phyloP scores from a whole-genome alignment of 495 filamentous ascomycete genomes.

The Aspergillus indologenus region DNA sequence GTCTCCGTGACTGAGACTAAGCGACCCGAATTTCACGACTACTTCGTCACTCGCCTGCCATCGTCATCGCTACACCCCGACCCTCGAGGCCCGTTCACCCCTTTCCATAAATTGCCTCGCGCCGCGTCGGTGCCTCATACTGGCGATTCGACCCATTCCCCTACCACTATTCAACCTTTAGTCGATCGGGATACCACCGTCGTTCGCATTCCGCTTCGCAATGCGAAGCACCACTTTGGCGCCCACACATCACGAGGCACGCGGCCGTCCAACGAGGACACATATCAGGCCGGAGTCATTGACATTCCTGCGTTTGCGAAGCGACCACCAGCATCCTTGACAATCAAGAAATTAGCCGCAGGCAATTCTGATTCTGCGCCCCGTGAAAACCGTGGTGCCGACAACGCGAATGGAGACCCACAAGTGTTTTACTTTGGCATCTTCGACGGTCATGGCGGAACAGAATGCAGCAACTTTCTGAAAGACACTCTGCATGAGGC shows the following conservation, averaged over 20 bases:
- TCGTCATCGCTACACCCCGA: conserved; percentile 93
- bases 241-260: conserved; percentile 73
- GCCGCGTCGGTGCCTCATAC: conserved; percentile 79
- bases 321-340: conserved; percentile 68
- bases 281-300: conserved; percentile 91
- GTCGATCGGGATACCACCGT: conserved; percentile 80
- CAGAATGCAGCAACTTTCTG: conserved; percentile 82
- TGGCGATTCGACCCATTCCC: conserved; percentile 49
- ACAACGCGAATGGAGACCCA: conserved; percentile 78
- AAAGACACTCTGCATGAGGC: conserved; percentile 82
- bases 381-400: conserved; percentile 53
- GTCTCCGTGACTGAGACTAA: conserved; percentile 14
- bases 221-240: conserved; percentile 95
- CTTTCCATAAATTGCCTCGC: conserved; percentile 76
- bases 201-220: conserved; percentile 93
- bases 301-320: conserved; percentile 90
- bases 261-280: conserved; percentile 86
- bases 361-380: conserved; percentile 20
- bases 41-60: conserved; percentile 94
- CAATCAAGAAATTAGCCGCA: conserved; percentile 29
- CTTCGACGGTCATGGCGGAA: conserved; percentile 94
- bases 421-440: conserved; percentile 97
- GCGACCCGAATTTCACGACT: conserved; percentile 78
- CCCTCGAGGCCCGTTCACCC: conserved; percentile 55
- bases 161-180: conserved; percentile 53